Percentiles rank a stretch among this genome's conserved stretches.
Evolutionary conservation across 352 stramenopile genomes (phyloP).

Genomic region (Pythium brassicae): DNA sequence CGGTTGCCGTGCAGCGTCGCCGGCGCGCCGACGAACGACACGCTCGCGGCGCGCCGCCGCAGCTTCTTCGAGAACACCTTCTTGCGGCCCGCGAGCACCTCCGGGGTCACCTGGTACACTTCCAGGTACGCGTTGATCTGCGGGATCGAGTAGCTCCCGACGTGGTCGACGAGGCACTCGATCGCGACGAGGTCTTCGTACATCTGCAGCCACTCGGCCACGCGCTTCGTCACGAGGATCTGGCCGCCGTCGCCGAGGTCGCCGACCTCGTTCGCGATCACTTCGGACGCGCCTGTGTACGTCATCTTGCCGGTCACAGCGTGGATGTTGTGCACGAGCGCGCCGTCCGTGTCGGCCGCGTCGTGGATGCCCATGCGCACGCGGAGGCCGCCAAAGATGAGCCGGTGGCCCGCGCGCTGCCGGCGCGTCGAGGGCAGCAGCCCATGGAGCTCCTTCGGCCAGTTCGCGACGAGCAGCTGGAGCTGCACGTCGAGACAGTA

Average conservation of each 20-base stretch:
- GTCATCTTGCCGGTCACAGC: conserved; percentile 60
- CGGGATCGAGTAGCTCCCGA: conserved; percentile 18
- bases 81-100: conserved; percentile 8
- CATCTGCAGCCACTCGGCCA: conserved; percentile 41
- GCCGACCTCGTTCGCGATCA: conserved; percentile 57
- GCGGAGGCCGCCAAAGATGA: conserved; percentile 58
- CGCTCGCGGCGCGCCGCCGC: conserved; percentile 4
- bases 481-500: conserved; percentile 69
- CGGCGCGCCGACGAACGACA: conserved; percentile 7
- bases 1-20: conserved; percentile 4
- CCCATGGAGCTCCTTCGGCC: conserved; percentile 49
- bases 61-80: conserved; percentile 11
- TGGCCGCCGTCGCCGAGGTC: conserved; percentile 64
- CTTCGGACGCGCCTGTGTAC: conserved; percentile 63
- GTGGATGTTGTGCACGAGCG: conserved; percentile 47
- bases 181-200: conserved; percentile 19
- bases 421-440: conserved; percentile 53
- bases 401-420: conserved; percentile 28
- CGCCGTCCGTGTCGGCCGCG: conserved; percentile 42
- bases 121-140: conserved; percentile 37
- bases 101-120: conserved; percentile 35
- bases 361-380: conserved; percentile 82
- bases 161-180: neutral
- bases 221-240: conserved; percentile 61
- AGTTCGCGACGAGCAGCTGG: conserved; percentile 48